Base-by-base conservation (phyloP, 2,329 filamentous ascomycete genomes). In the Talaromyces atroroseus region DNA sequence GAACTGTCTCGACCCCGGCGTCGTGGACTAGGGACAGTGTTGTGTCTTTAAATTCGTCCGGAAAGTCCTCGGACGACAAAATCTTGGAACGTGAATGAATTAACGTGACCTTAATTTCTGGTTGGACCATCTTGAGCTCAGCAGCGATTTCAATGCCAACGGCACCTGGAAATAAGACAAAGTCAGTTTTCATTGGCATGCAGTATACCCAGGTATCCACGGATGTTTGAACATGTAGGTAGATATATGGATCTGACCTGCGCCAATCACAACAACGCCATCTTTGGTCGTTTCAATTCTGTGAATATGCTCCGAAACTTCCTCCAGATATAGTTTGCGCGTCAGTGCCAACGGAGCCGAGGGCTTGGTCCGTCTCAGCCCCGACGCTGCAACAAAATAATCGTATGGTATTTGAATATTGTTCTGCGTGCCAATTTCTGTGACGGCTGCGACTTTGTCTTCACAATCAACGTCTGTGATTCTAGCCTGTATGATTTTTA, bases 141-240 rank as follows among this genome's bases (percentile, higher is more conserved):
- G 87, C 84, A 0, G 89, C 88, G 80, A 92, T 90, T 68, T 92
- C 89, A 54, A 92, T 85, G 8, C 89, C 89, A 1, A 92, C 89
- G 6, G 89, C 89, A 50, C 87, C 80, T 82, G 56, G 46, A 34
- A 10, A n/a, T 24, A 10, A 54, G 11, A 56, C 47, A 16, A 48
- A 21, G 49, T 57, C 26, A 54, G 26, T 38, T 18, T 53, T 6
- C n/a, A n/a, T 29, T 29, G 26, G n/a, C n/a, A 36, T 11, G 63
- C 64, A 63, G 24, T 24, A 10, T 32, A 21, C 10, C 7, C 8
- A 24, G 12, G 16, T 23, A 14, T 38, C 14, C 14, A 29, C 0
- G 20, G n/a, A n/a, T n/a, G n/a, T n/a, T n/a, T n/a, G n/a, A n/a
- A n/a, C n/a, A n/a, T n/a, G n/a, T n/a, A n/a, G n/a, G n/a, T n/a